A percentile compares a stretch with the other conserved stretches of the same genome.
Conservation (phyloP, 139 green algal genomes). For the Haematococcus lacustris region DNA sequence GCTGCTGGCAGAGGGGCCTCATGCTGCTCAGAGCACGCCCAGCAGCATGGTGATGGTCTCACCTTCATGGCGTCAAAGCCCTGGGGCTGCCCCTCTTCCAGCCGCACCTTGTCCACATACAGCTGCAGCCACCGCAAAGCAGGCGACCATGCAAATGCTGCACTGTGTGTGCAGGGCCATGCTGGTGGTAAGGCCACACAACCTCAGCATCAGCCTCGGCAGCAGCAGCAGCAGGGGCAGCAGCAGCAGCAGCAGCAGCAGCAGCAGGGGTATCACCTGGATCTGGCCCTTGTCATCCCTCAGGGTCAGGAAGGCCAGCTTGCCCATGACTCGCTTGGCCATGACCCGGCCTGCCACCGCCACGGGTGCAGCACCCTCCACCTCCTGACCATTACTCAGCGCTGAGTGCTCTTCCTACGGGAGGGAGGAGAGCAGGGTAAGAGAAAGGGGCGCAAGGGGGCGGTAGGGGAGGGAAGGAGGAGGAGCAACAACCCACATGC, state of each 20-base stretch:
- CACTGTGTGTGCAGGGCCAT: too few species aligned
- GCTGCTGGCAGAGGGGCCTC: too few species aligned
- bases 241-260: too few species aligned
- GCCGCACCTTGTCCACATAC: slow-evolving; percentile 68
- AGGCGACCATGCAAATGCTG: background rate
- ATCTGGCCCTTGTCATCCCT: slow-evolving; percentile 78
- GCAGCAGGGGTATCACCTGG: too few species aligned
- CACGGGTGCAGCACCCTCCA: slow-evolving; percentile 23
- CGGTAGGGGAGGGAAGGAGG: background rate
- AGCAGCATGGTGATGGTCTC: too few species aligned
- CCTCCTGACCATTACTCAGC: slow-evolving; percentile 58
- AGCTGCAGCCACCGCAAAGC: slow-evolving; percentile 37
- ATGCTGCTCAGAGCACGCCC: too few species aligned
- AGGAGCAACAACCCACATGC: background rate
- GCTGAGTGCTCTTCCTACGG: slow-evolving; percentile 38
- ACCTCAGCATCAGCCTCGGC: too few species aligned
- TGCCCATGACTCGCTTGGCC: slow-evolving; percentile 87
- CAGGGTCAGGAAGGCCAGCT: slow-evolving; percentile 91
- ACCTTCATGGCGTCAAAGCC: slow-evolving; percentile 74
- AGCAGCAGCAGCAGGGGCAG: too few species aligned
- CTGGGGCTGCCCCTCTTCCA: slow-evolving; percentile 50
- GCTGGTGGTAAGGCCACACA: too few species aligned
- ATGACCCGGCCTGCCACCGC: slow-evolving; percentile 84
- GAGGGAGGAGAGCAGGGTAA: background rate
- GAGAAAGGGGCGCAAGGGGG: background rate